A percentile compares a stretch with the other conserved stretches of the same genome.
phyloP scores from a whole-genome alignment of 495 filamentous ascomycete genomes.

The Hyaloscypha bicolor region DNA sequence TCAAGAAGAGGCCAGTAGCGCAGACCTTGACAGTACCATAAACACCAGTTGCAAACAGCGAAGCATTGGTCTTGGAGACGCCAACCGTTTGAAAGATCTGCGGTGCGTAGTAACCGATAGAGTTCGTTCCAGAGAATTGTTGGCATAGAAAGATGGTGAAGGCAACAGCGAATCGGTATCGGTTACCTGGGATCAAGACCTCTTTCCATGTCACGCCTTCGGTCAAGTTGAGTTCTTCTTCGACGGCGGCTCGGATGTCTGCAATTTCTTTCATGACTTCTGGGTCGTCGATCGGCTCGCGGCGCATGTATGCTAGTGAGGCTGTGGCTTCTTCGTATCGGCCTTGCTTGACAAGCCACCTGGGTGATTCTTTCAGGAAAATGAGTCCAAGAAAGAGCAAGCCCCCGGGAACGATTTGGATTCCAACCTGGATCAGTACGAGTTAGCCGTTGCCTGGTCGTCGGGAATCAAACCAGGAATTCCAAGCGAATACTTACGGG shows the following conservation, averaged over 20 bases:
- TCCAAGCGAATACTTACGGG: conserved; percentile 26
- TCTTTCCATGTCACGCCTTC: conserved; percentile 30
- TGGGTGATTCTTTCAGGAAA: conserved; percentile 30
- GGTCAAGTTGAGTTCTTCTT: conserved; percentile 29
- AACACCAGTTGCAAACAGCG: conserved; percentile 54
- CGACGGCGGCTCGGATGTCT: conserved; percentile 29
- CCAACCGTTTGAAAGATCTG: conserved; percentile 53
- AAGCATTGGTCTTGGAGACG: conserved; percentile 44
- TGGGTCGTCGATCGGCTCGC: conserved; percentile 5
- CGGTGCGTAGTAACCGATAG: conserved; percentile 53
- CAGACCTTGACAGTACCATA: conserved; percentile 52
- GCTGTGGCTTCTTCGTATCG: conserved; percentile 24
- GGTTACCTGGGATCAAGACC: conserved; percentile 24
- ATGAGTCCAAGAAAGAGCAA: conserved; percentile 23
- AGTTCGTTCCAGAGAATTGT: conserved; percentile 55
- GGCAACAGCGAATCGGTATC: conserved; percentile 44
- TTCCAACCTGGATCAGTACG: conserved; percentile 5
- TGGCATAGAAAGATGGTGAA: conserved; percentile 55
- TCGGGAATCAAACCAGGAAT: no score
- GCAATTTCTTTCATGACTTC: conserved; percentile 28
- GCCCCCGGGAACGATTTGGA: conserved; percentile 25
- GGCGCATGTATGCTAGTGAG: conserved; percentile 22
- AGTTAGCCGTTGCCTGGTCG: neutral
- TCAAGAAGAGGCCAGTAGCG: conserved; percentile 24
- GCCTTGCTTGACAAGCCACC: conserved; percentile 28